phyloP scores from a whole-genome alignment of 768 basidiomycete genomes.

The Tricholoma bakamatsutake region DNA sequence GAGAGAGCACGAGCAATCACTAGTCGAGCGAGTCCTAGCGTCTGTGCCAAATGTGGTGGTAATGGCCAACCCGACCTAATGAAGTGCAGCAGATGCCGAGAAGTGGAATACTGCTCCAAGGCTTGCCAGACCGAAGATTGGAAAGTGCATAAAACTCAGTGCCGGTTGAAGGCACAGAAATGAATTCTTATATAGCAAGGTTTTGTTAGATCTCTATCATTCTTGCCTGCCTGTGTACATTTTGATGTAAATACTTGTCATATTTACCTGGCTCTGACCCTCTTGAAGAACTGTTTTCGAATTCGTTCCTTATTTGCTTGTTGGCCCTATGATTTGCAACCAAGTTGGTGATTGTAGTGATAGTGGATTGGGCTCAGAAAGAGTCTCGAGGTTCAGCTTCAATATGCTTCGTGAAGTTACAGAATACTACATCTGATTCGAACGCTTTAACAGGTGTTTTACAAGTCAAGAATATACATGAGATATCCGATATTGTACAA shows the following conservation, averaged over 20 bases:
- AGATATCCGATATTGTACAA: not conserved
- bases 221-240: too few relatives aligned
- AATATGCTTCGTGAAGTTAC: too few relatives aligned
- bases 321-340: too few relatives aligned
- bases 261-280: too few relatives aligned
- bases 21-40: not conserved
- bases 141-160: conserved; percentile 25
- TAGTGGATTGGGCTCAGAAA: too few relatives aligned
- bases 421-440: too few relatives aligned
- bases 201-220: too few relatives aligned
- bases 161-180: not conserved
- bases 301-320: too few relatives aligned
- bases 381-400: too few relatives aligned
- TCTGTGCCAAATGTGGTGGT: conserved; percentile 24
- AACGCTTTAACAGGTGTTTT: not conserved
- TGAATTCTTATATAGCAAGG: not conserved
- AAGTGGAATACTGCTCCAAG: conserved; percentile 28
- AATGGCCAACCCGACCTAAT: conserved; percentile 23
- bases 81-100: conserved; percentile 23
- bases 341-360: too few relatives aligned
- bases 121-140: conserved; percentile 33
- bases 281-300: too few relatives aligned
- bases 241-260: too few relatives aligned
- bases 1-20: not conserved
- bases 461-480: not conserved